phyloP scores from a whole-genome alignment of 768 basidiomycete species.

The Lyophyllum atratum region DNA sequence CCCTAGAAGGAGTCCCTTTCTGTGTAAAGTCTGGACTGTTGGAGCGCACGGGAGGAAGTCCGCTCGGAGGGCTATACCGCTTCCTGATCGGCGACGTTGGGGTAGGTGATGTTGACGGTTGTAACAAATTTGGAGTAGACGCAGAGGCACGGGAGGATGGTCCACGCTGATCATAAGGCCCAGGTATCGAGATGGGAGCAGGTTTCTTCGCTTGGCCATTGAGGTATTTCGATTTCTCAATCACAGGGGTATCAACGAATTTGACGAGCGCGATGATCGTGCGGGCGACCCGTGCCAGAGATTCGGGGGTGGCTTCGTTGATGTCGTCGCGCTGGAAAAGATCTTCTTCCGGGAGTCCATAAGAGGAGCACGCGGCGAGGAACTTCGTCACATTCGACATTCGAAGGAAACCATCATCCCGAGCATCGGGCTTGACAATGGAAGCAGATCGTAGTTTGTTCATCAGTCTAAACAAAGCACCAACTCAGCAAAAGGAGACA shows the following conservation, averaged over 20 bases:
- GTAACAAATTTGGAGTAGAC: conserved; percentile 62
- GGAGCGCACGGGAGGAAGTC: conserved; percentile 53
- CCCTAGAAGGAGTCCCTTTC: conserved; percentile 14
- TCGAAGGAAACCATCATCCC: conserved; percentile 66
- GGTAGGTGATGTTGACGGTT: conserved; percentile 39
- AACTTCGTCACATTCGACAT: conserved; percentile 78
- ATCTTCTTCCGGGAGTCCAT: conserved; percentile 63
- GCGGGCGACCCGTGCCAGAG: conserved; percentile 69
- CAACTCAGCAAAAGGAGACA: conserved; percentile 2
- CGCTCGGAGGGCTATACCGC: conserved; percentile 52
- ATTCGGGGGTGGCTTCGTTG: conserved; percentile 57
- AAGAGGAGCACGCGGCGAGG: conserved; percentile 70
- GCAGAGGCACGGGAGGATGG: conserved; percentile 47
- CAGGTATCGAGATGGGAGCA: conserved; percentile 18
- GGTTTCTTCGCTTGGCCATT: conserved; percentile 38
- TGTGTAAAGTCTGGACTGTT: conserved; percentile 52
- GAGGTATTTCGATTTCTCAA: conserved; percentile 47
- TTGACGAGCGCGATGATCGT: conserved; percentile 72
- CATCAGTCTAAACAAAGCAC: conserved; percentile 56
- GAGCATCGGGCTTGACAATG: conserved; percentile 62
- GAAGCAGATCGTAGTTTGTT: conserved; percentile 71
- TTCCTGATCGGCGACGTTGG: conserved; percentile 41
- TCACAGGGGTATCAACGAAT: conserved; percentile 56
- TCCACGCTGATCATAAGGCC: conserved; percentile 38
- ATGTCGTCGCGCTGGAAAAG: conserved; percentile 72